Evolutionary conservation across 768 basidiomycete species (phyloP), one percentile per base, ranked within the genome.

Genomic region (Tricholoma hemisulphureum): DNA sequence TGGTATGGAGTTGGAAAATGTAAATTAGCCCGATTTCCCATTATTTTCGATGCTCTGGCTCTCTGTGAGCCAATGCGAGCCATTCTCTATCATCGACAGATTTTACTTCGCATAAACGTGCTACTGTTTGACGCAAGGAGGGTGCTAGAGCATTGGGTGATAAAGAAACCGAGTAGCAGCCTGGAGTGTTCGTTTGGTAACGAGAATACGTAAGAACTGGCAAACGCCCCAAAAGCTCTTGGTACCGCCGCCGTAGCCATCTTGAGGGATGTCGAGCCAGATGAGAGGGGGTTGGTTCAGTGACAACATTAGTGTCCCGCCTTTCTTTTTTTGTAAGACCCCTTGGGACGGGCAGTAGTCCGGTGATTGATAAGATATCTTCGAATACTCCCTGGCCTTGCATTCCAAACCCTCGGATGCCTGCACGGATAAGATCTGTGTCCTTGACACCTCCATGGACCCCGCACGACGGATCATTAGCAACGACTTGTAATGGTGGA

Each of bases 1-100:
- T 65, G 90, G 87, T 57, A 68, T 92, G 64, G 89, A 88, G 70
- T 74, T 91, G 67, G 78, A 80, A 48, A 80, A 77, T 58, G 46
- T 49, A 49, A 29, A 49, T 49, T 49, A 49, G n/a, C 29, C 18
- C 6, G 28, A 18, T 49, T 10, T n/a, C 10, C n/a, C 26, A n/a
- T 49, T n/a, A 29, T 5, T 29, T 26, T 28, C 3, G 21, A 6
- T n/a, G 8, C 21, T 43, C 11, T 43, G 20, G 41, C 41, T 51
- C 53, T 57, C 34, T 16, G 18, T 41, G 51, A 26, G 55, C 54
- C 32, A 63, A 60, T 54, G 69, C 61, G 53, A 77, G 61, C 80
- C 80, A 81, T 32, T 68, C 65, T 37, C 74, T 56, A 55, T 73
- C 72, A 34, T 60, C 62, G 6, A 55, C 53, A 52, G 52, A 16